Conservation (phyloP, 2,329 filamentous ascomycete species). For the Bipolaris sorokiniana region DNA sequence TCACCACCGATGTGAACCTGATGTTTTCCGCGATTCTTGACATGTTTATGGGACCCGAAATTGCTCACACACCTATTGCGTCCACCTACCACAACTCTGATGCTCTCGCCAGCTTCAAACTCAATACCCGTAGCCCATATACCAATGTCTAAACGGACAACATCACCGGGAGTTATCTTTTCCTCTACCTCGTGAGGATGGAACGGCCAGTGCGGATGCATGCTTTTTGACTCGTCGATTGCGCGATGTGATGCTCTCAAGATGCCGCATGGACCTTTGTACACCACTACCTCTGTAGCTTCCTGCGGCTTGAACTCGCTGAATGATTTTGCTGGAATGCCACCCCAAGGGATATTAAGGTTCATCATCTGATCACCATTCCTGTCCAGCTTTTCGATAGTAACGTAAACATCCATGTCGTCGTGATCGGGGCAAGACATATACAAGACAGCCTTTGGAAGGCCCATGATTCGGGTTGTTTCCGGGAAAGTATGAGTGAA, state of each 20-base stretch:
- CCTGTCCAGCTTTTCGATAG: constrained; percentile 20
- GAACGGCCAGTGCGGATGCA: not conserved
- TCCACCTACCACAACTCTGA: not conserved
- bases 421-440: constrained; percentile 51
- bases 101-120: constrained; percentile 10
- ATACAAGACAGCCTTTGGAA: constrained; percentile 41
- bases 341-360: constrained; percentile 50
- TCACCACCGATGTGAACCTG: not conserved
- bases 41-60: not conserved
- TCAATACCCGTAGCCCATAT: constrained; percentile 14
- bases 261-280: constrained; percentile 18
- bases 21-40: not conserved
- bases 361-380: constrained; percentile 50
- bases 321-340: not conserved
- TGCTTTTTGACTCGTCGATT: not conserved
- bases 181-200: not conserved
- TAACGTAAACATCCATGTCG: constrained; percentile 46
- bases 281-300: not conserved
- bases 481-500: constrained; percentile 2
- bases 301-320: not conserved
- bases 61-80: not conserved
- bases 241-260: constrained; percentile 14
- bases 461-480: not conserved
- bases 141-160: constrained; percentile 8
- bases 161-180: not conserved